These are phyloP conservation scores for Talaromyces albobiverticillius DNA, from an alignment of 2,329 filamentous ascomycete genomes.

Conservation along the genomic window DNA sequence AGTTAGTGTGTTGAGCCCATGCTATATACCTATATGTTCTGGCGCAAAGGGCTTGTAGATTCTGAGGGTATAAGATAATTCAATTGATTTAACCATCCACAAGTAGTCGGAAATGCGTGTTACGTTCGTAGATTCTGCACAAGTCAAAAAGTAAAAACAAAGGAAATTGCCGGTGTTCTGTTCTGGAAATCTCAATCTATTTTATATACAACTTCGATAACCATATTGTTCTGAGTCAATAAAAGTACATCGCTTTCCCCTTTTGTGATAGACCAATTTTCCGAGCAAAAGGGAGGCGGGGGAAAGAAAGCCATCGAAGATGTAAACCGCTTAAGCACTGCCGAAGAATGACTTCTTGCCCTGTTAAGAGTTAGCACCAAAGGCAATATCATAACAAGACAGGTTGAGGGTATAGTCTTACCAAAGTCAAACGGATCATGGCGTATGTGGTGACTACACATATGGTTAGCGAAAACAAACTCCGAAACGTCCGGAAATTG, in stretches of 20 bases:
- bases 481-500: slow-evolving; percentile 6
- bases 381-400: slow-evolving; percentile 21
- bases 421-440: slow-evolving; percentile 44
- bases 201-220: slow-evolving; percentile 18
- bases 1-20: too few species aligned
- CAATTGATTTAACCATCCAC: too few species aligned
- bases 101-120: too few species aligned
- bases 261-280: background rate
- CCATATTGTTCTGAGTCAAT: slow-evolving; percentile 10
- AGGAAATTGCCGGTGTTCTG: slow-evolving; percentile 5
- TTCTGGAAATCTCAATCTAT: slow-evolving; percentile 5
- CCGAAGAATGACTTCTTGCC: slow-evolving; percentile 64
- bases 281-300: background rate
- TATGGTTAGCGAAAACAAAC: background rate
- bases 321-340: slow-evolving; percentile 28
- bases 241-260: slow-evolving; percentile 12
- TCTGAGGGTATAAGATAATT: too few species aligned
- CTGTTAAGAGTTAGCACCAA: slow-evolving; percentile 31
- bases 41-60: too few species aligned
- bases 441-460: slow-evolving; percentile 37
- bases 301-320: slow-evolving; percentile 10
- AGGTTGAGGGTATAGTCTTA: slow-evolving; percentile 25
- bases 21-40: too few species aligned
- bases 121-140: too few species aligned
- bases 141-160: too few species aligned